Conservation (phyloP, 805 yeast genomes). For the Cyberlindnera euphorbiiphila region DNA sequence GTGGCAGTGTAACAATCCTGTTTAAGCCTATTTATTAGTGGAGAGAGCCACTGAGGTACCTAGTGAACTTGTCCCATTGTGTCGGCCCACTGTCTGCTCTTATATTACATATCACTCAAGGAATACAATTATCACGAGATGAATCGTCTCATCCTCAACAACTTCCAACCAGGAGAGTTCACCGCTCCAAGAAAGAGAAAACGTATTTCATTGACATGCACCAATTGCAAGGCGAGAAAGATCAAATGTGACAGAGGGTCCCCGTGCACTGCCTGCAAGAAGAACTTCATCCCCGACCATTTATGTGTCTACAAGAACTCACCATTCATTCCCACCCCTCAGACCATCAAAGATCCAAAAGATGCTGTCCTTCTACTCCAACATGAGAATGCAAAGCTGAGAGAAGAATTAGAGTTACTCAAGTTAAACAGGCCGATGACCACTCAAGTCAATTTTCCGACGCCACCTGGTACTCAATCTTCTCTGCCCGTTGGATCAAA, state of each 20-base stretch:
- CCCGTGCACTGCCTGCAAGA: slow-evolving; percentile 25
- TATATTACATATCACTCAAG: background rate
- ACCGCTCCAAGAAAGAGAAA: slow-evolving; percentile 9
- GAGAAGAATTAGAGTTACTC: slow-evolving; percentile 15
- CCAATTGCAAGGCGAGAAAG: slow-evolving; percentile 24
- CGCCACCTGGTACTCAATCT: too few species aligned
- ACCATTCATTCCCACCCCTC: slow-evolving; percentile 28
- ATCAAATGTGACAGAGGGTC: slow-evolving; percentile 26
- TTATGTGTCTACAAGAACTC: slow-evolving; percentile 27
- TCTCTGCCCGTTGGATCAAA: background rate
- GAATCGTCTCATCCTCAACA: slow-evolving; percentile 2
- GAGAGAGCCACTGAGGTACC: too few species aligned
- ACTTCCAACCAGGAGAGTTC: background rate
- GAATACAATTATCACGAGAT: background rate
- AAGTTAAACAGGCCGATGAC: slow-evolving; percentile 3
- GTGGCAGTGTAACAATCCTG: too few species aligned
- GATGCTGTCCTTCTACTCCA: slow-evolving; percentile 15
- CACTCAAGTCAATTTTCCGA: too few species aligned
- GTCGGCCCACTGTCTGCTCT: background rate
- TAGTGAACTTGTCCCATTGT: too few species aligned
- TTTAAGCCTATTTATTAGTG: too few species aligned
- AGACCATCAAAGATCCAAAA: slow-evolving; percentile 11
- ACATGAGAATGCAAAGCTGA: slow-evolving; percentile 20
- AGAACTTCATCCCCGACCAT: slow-evolving; percentile 22
- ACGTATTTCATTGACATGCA: slow-evolving; percentile 18